Base-by-base conservation (phyloP, 768 basidiomycete species). In the Amanita exitialis region DNA sequence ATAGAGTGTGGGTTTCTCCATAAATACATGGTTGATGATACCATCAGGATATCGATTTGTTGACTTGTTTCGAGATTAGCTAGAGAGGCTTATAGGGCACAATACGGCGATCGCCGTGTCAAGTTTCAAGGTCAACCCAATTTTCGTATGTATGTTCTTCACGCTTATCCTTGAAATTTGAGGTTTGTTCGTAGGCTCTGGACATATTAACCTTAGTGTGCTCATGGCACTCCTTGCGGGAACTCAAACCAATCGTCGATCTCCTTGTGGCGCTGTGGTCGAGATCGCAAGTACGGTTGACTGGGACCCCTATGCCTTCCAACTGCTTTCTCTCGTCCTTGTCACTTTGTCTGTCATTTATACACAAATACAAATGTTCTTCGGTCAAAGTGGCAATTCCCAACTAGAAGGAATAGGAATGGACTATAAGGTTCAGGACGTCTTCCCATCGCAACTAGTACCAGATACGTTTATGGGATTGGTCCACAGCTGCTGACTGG, bases 401-500 rank as follows among this genome's bases (percentile, higher is more conserved):
- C 12, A 27, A n/a, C n/a, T 18, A 15, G 47, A 28, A 39, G 23
- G 10, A n/a, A n/a, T n/a, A n/a, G n/a, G n/a, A 38, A 49, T 49
- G 47, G 23, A 15, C 10, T 15, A 5, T 37, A 39, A 49, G 23
- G 15, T 30, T 38, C 36, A 48, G 20, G 36, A 36, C 15, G 18
- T 9, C 16, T 28, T 6, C 23, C 47, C n/a, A 15, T 5, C 10
- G 16, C 13, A 23, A n/a, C n/a, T n/a, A n/a, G n/a, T n/a, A n/a
- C n/a, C n/a, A n/a, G n/a, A n/a, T n/a, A n/a, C n/a, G n/a, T 86
- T 6, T 87, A 85, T 62, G 83, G 75, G 0, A n/a, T 8, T 32
- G 6, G 13, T 44, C 28, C 12, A 34, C 57, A 86, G 84, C 79
- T 52, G 82, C 84, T 35, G 84, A 88, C 63, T 86, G 86, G 84